These are phyloP conservation scores for Gossypium laxum DNA, from an alignment of 441 rosid species.

Conservation along the genomic window DNA sequence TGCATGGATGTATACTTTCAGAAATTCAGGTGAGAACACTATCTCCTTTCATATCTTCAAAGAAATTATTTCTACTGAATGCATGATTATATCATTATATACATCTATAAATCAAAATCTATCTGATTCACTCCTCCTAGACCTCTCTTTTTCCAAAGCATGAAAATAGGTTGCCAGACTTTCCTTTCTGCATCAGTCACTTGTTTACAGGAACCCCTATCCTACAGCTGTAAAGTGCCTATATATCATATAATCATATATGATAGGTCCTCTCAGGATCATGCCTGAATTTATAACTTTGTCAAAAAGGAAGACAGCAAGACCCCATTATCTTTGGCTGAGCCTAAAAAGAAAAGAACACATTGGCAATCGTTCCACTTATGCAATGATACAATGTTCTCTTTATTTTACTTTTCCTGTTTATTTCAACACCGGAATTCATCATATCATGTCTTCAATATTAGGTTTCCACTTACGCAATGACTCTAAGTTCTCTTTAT, in stretches of 20 bases:
- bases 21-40: constrained; percentile 50
- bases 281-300: neutral
- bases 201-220: neutral
- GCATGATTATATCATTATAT: neutral
- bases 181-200: neutral
- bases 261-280: neutral
- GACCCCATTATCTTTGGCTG: neutral
- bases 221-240: neutral
- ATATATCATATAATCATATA: neutral
- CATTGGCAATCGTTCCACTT: neutral
- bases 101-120: neutral
- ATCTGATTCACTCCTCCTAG: neutral
- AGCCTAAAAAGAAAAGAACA: too few species aligned
- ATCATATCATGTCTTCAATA: neutral
- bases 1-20: constrained; percentile 67
- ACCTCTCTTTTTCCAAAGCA: neutral
- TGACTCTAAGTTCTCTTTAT: neutral
- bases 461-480: neutral
- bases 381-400: neutral
- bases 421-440: neutral
- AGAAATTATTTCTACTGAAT: neutral
- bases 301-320: neutral
- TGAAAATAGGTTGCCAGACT: neutral
- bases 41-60: neutral
- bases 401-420: neutral